A percentile compares a stretch with the other conserved stretches of the same genome.
These are phyloP conservation scores for Teunomyces aglyptinius DNA, from an alignment of 805 yeast genomes.

Conservation along the genomic window DNA sequence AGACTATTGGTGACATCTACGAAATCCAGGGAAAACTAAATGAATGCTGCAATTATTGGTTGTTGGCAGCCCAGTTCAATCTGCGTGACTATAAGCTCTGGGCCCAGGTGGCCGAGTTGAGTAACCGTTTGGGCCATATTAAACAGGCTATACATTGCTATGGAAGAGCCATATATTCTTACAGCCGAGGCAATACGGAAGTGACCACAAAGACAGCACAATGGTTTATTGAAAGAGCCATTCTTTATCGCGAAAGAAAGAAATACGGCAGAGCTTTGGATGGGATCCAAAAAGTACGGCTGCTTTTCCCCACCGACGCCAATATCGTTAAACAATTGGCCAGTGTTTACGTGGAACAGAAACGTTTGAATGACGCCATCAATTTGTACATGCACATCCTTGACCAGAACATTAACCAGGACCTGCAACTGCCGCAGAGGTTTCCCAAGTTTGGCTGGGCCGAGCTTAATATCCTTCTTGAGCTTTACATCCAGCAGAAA, in stretches of 20 bases:
- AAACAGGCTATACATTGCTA: slow-evolving; percentile 82
- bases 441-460: slow-evolving; percentile 78
- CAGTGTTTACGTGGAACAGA: slow-evolving; percentile 52
- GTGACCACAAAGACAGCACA: slow-evolving; percentile 43
- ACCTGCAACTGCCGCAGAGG: slow-evolving; percentile 13
- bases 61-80: slow-evolving; percentile 74
- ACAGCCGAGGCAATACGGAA: slow-evolving; percentile 17
- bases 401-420: slow-evolving; percentile 50
- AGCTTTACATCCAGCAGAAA: slow-evolving; percentile 68
- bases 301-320: slow-evolving; percentile 55
- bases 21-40: slow-evolving; percentile 61
- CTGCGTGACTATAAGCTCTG: slow-evolving; percentile 77
- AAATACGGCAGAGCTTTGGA: slow-evolving; percentile 71
- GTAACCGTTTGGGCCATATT: slow-evolving; percentile 61
- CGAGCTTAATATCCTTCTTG: slow-evolving; percentile 79
- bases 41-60: slow-evolving; percentile 79
- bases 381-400: slow-evolving; percentile 63
- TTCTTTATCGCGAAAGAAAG: slow-evolving; percentile 63
- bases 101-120: slow-evolving; percentile 70
- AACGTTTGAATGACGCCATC: slow-evolving; percentile 71
- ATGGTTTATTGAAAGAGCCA: slow-evolving; percentile 61
- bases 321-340: slow-evolving; percentile 57
- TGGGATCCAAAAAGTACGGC: slow-evolving; percentile 60
- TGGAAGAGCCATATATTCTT: slow-evolving; percentile 54
- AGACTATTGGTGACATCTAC: slow-evolving; percentile 83